phyloP scores from a whole-genome alignment of 2,329 filamentous ascomycete genomes.

The Verticillium longisporum region DNA sequence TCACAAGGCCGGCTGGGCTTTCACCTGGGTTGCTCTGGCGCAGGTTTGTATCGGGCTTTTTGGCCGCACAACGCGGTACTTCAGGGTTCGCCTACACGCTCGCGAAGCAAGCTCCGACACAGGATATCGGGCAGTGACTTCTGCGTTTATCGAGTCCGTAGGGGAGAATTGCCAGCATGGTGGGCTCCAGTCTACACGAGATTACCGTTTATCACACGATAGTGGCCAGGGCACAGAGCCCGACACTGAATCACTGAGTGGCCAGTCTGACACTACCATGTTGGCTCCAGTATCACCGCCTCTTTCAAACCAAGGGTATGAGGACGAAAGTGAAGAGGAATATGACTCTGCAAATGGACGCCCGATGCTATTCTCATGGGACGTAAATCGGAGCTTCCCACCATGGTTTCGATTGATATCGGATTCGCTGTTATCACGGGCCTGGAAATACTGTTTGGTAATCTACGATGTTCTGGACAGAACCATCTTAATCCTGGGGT shows the following conservation, averaged over 20 bases:
- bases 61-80: constrained; percentile 46
- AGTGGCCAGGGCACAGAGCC: constrained; percentile 70
- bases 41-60: constrained; percentile 66
- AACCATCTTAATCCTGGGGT: constrained; percentile 70
- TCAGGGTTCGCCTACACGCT: constrained; percentile 40
- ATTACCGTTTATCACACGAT: constrained; percentile 59
- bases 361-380: constrained; percentile 31
- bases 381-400: constrained; percentile 15
- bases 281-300: constrained; percentile 1
- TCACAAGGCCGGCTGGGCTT: constrained; percentile 79
- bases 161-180: not conserved
- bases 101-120: constrained; percentile 18
- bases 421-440: constrained; percentile 45
- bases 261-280: constrained; percentile 25
- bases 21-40: constrained; percentile 62
- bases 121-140: constrained; percentile 15
- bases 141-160: constrained; percentile 18
- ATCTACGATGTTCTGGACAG: constrained; percentile 67
- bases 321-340: constrained; percentile 42
- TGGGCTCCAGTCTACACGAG: not conserved
- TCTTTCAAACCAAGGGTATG: constrained; percentile 22
- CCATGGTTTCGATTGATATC: constrained; percentile 47
- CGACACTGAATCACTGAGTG: constrained; percentile 56
- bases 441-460: constrained; percentile 51
- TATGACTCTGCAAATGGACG: constrained; percentile 25